Percentiles rank a stretch among this genome's conserved stretches.
phyloP scores from a whole-genome alignment of 352 stramenopile species.

The Aphanomyces euteiches region DNA sequence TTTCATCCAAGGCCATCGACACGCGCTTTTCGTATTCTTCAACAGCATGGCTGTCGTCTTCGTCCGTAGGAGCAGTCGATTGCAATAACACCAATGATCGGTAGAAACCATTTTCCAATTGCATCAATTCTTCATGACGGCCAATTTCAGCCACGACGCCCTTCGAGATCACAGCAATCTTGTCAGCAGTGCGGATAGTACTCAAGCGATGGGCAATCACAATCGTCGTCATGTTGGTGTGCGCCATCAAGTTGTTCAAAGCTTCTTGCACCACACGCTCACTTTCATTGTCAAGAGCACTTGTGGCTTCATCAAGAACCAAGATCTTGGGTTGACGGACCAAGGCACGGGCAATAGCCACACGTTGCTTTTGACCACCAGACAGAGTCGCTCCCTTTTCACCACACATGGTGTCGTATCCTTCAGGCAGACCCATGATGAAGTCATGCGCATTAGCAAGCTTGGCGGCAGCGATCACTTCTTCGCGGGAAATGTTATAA shows the following conservation, averaged over 20 bases:
- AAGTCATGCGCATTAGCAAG: conserved; percentile 46
- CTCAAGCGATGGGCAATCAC: conserved; percentile 81
- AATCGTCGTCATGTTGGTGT: conserved; percentile 52
- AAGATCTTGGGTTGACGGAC: conserved; percentile 48
- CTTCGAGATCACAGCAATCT: conserved; percentile 34
- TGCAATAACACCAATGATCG: conserved; percentile 25
- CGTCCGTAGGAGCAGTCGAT: too few species aligned
- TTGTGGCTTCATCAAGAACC: conserved; percentile 73
- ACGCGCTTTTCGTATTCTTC: neutral
- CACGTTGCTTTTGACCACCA: conserved; percentile 87
- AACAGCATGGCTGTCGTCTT: neutral
- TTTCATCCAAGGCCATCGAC: neutral
- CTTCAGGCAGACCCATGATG: conserved; percentile 78
- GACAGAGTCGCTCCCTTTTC: conserved; percentile 79
- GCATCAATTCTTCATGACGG: conserved; percentile 32
- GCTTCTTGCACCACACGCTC: conserved; percentile 66
- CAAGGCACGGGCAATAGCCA: conserved; percentile 82
- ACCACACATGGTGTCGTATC: conserved; percentile 64
- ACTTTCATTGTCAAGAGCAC: conserved; percentile 63
- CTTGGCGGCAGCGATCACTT: conserved; percentile 63
- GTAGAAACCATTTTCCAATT: conserved; percentile 35
- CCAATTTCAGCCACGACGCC: conserved; percentile 32
- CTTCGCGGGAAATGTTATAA: conserved; percentile 43
- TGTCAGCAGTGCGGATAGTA: conserved; percentile 66
- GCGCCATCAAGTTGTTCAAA: conserved; percentile 42